Conservation (phyloP, 2,329 filamentous ascomycete genomes). For the Mollisiaceae sp. region DNA sequence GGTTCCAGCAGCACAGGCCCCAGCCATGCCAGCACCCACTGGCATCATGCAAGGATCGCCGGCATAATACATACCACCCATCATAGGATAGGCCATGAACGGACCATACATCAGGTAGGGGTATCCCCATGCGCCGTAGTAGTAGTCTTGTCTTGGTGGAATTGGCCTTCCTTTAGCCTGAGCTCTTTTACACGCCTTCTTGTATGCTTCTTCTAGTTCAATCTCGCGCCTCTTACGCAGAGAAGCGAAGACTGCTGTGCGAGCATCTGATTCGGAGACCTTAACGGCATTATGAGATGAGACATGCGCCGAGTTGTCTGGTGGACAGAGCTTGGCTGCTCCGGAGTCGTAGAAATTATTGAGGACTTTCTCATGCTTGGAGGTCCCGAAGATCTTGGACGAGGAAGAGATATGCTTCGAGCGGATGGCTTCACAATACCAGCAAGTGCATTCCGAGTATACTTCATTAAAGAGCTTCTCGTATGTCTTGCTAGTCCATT, state of each 20-base stretch:
- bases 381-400: conserved; percentile 51
- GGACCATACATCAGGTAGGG: conserved; percentile 56
- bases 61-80: conserved; percentile 51
- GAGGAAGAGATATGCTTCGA: conserved; percentile 57
- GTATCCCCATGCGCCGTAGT: conserved; percentile 51
- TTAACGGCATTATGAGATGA: conserved; percentile 73
- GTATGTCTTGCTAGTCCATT: conserved; percentile 75
- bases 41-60: conserved; percentile 48
- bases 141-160: conserved; percentile 57
- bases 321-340: conserved; percentile 54
- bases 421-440: conserved; percentile 79
- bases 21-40: conserved; percentile 46
- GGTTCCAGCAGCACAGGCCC: conserved; percentile 53
- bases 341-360: conserved; percentile 56
- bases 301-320: conserved; percentile 69
- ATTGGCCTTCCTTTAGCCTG: conserved; percentile 54
- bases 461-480: conserved; percentile 66
- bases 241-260: conserved; percentile 37
- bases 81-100: conserved; percentile 50
- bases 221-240: conserved; percentile 41
- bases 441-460: conserved; percentile 80
- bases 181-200: conserved; percentile 56
- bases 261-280: conserved; percentile 29
- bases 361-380: conserved; percentile 52
- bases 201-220: conserved; percentile 61